Base-by-base conservation (phyloP, 257 asterid genomes). In the Solanum paucissectum region DNA sequence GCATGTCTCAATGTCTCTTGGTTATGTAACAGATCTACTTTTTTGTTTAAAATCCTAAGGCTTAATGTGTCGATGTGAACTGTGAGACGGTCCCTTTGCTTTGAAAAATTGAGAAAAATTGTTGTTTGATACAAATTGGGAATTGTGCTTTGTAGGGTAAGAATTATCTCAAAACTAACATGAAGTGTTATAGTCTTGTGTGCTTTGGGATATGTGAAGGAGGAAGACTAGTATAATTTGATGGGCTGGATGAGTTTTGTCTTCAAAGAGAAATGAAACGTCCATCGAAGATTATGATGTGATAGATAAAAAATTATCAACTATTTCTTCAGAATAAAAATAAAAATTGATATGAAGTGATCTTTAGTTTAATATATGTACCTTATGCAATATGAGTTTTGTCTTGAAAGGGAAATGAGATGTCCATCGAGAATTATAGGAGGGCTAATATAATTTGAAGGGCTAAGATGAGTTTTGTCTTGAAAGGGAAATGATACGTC, bases 41-140 rank as follows among this genome's bases (percentile, higher is more conserved):
- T 77, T 14, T 49, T 69, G 38, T 52, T 29, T 69, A 33, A 38
- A 33, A 87, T 64, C 58, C 72, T 44, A 3, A 9, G 83, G 83
- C 81, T 64, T 69, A 37, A 83, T 34, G 90, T 86, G 89, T 76
- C 88, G 55, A 68, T 83, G 37, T 37, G 88, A 87, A 82, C 25
- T 83, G 84, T 62, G 88, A 4, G 72, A 29, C 85, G 91, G 90
- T 86, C 52, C 89, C 36, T 27, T 33, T 83, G 90, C n/a, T 40
- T 23, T 18, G 27, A 85, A 38, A 74, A 38, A 69, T 60, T 29
- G 69, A 66, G 25, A 37, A 55, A 84, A 44, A 16, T 88, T 86
- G 69, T 81, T 27, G 85, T 46, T 46, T 46, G 69, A 81, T 81
- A 18, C 29, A 81, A 14, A 9, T 81, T 49, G 85, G 42, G 40